Conservation (phyloP, 441 rosid genomes). For the Monsonia emarginata region DNA sequence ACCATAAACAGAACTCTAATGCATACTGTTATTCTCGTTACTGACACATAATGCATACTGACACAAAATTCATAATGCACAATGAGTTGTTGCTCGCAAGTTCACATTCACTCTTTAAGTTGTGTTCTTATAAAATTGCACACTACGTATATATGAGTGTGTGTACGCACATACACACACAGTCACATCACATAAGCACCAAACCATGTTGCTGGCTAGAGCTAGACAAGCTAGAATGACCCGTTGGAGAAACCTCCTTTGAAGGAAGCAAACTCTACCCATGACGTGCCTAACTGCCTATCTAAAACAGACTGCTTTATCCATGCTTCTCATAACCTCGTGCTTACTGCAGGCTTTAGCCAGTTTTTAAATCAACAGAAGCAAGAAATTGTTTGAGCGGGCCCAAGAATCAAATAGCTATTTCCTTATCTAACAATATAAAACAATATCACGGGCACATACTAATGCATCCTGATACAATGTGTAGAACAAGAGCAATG, state of each 20-base stretch:
- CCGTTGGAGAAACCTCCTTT: neutral
- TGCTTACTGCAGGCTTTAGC: neutral
- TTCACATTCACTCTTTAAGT: no score
- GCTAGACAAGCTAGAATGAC: neutral
- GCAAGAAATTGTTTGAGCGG: neutral
- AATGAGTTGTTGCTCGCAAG: no score
- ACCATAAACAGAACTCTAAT: no score
- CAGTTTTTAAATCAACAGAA: neutral
- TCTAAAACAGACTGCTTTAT: neutral
- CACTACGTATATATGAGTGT: no score
- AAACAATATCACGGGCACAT: neutral
- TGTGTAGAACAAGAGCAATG: neutral
- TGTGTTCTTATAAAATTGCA: no score
- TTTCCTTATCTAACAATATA: neutral
- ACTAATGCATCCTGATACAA: conserved; percentile 1
- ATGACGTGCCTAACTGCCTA: neutral
- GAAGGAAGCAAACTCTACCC: neutral
- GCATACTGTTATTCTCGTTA: no score
- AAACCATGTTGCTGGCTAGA: neutral
- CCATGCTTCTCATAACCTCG: neutral
- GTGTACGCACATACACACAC: no score
- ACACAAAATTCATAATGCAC: no score
- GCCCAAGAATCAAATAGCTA: neutral
- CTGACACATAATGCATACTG: no score
- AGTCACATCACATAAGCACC: neutral